Conservation (phyloP, 495 filamentous ascomycete genomes). For the Lophiotrema nucula region DNA sequence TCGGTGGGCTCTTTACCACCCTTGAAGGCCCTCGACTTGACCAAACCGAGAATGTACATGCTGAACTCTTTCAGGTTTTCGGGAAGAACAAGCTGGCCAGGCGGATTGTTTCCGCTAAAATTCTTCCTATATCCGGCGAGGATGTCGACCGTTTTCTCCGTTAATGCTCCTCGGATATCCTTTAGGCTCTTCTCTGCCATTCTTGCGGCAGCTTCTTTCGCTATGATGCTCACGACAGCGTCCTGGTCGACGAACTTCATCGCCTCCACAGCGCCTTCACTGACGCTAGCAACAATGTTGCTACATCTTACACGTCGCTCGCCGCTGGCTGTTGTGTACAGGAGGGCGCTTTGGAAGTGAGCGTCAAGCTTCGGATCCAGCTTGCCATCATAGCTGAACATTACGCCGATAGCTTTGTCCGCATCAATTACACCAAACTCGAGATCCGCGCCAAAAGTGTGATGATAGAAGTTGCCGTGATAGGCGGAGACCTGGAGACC, state of each 20-base stretch:
- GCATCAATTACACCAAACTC: constrained; percentile 92
- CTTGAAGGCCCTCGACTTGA: constrained; percentile 93
- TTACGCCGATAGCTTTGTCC: constrained; percentile 87
- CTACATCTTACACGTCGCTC: constrained; percentile 88
- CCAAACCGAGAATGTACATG: constrained; percentile 92
- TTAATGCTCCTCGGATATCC: constrained; percentile 78
- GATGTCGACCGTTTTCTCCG: constrained; percentile 93
- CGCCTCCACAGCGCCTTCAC: constrained; percentile 74
- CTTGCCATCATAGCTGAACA: constrained; percentile 96
- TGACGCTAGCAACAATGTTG: constrained; percentile 90
- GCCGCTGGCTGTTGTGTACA: constrained; percentile 90
- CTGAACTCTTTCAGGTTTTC: constrained; percentile 95
- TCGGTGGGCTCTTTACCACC: constrained; percentile 88
- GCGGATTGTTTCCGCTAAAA: constrained; percentile 79
- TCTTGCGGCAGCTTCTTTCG: constrained; percentile 88
- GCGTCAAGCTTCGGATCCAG: constrained; percentile 93
- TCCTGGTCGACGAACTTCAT: constrained; percentile 96
- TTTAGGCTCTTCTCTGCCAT: constrained; percentile 79
- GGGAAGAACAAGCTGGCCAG: constrained; percentile 89
- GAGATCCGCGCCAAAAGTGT: constrained; percentile 90
- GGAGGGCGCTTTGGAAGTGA: constrained; percentile 92
- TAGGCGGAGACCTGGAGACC: constrained; percentile 92
- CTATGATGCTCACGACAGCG: constrained; percentile 79
- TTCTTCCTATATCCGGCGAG: constrained; percentile 91
- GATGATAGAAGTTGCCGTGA: constrained; percentile 93